Conservation (phyloP, 78 protist species). For the Pigoraptor vietnamica region DNA sequence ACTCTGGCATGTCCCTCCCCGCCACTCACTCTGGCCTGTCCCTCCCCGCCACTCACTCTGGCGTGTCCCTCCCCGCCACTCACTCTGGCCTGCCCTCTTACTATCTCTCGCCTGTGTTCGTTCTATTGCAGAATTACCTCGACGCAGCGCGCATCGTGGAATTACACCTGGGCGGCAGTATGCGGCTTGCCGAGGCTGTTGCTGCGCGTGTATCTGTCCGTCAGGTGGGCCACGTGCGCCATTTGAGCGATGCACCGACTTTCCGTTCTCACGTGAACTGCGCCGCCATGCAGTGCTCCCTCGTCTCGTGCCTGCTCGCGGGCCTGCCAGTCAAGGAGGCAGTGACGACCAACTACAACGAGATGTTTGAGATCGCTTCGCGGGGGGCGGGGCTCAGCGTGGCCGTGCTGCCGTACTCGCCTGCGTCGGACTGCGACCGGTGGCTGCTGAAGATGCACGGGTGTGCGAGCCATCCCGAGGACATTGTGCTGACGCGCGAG, state of each 20-base stretch:
- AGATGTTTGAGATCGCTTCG: slow-evolving; percentile 54
- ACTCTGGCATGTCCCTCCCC: neutral
- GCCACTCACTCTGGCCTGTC: too few relatives aligned
- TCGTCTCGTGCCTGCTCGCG: slow-evolving; percentile 43
- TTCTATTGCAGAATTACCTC: slow-evolving; percentile 28
- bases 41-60: too few relatives aligned
- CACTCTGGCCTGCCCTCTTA: too few relatives aligned
- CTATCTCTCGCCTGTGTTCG: too few relatives aligned
- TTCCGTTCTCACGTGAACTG: neutral
- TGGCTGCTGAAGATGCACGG: slow-evolving; percentile 71
- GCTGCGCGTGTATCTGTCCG: neutral
- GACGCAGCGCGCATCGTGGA: slow-evolving; percentile 19
- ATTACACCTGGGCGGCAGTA: neutral
- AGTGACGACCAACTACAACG: slow-evolving; percentile 71
- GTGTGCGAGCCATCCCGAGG: slow-evolving; percentile 47
- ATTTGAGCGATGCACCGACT: neutral
- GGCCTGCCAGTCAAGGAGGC: slow-evolving; percentile 36
- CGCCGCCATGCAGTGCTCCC: slow-evolving; percentile 18
- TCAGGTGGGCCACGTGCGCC: too few relatives aligned
- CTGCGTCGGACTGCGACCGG: neutral
- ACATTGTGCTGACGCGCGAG: slow-evolving; percentile 60
- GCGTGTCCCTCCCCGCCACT: too few relatives aligned
- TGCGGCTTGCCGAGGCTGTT: neutral
- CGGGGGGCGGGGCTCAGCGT: neutral
- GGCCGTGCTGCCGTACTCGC: slow-evolving; percentile 27